Evolutionary conservation across 257 asterid genomes (phyloP), one percentile per base, ranked within the genome.

Genomic region (Ligustrum vulgare): DNA sequence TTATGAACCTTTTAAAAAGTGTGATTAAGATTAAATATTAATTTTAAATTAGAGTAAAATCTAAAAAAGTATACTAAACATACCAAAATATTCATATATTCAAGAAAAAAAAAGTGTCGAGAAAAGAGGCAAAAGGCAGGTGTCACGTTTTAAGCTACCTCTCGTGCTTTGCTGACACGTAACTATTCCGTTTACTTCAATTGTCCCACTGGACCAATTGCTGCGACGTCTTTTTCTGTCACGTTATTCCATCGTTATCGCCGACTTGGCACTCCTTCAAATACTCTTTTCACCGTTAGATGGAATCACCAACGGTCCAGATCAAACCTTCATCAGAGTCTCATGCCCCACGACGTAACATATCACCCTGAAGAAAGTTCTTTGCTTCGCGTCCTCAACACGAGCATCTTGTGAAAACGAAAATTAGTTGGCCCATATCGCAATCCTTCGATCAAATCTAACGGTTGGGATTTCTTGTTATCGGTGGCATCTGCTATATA

Each of bases 121-220:
- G 47, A 60, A 32, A 20, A 8, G 11, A 18, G 11, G 4, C 47
- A 70, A 16, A 36, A 72, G 5, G 20, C 20, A 79, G 72, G 81
- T 75, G 86, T 85, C 86, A 87, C 91, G 85, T 87, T 84, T 76
- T 31, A 77, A 79, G 88, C 78, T 16, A 70, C 83, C 72, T 54
- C 68, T 71, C 77, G 79, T 80, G 70, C 89, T 80, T 84, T 39
- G 76, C 70, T 60, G 84, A 86, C 96, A 88, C 96, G 96, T 83
- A 79, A 78, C 73, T 82, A 35, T 62, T 70, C 83, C 13, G 81
- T 72, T 39, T 74, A 77, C 87, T 62, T 62, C 77, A 56, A 72
- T 56, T 18, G 72, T 32, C 54, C 10, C 74, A 16, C 32, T 47
- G 67, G 47, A 3, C 28, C 78, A 22, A n/a, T 28, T 62, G 65